Base-by-base conservation (phyloP, 2,329 filamentous ascomycete genomes). In the Trichoderma semiorbis region DNA sequence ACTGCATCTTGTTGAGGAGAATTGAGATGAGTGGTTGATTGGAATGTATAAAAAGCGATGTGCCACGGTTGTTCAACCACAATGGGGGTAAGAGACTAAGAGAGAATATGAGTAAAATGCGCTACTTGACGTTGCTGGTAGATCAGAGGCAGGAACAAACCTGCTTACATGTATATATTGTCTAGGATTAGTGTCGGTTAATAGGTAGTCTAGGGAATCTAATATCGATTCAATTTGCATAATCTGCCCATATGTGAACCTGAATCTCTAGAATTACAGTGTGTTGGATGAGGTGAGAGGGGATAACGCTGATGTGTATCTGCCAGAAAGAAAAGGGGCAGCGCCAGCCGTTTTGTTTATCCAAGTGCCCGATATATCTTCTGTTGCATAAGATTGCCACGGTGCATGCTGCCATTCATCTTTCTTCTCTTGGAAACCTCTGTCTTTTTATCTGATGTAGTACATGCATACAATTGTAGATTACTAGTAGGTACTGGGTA, bases 131-230 rank as follows among this genome's bases (percentile, higher is more conserved):
- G 47, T 30, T 55, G 64, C 32, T 21, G 50, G 47, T 34, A 69
- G 26, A 60, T 71, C 61, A 47, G 32, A 70, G 21, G 50, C 61
- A 64, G 68, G 68, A 70, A 64, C 58, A 18, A 55, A 10, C 36
- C 65, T 30, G 36, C 39, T 61, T 24, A 61, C 12, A 69, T 69
- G 67, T 69, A 69, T 24, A 69, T 69, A 69, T 36, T 57, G 30
- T 60, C 57, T 11, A 60, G 34, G 30, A 34, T 34, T 21, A 53
- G 47, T 53, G 47, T 24, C 7, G n/a, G 47, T 53, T 34, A 14
- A 34, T 34, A 32, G 57, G 32, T 60, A 60, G 57, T 60, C 28
- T 24, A 8, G 57, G 47, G 57, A 34, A 32, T 60, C 32, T 60
- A 34, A 60, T 34, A 60, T 60, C 57, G 32, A 60, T 60, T 34